phyloP scores from a whole-genome alignment of 805 yeast species.

The Lipomyces yamanashiensis region DNA sequence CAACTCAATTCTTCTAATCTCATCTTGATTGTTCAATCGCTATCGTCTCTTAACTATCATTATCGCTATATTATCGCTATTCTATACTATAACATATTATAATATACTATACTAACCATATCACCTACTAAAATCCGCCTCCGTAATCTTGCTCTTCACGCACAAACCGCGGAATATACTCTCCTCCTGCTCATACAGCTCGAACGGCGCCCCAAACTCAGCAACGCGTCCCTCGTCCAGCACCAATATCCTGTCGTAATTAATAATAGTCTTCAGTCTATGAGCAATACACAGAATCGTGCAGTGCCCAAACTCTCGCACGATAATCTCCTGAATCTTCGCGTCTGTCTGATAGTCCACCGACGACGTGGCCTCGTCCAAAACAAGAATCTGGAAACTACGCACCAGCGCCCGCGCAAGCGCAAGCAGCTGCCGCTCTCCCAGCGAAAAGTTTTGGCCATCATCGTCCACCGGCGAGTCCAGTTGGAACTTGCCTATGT shows the following conservation, averaged over 20 bases:
- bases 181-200: slow-evolving; percentile 49
- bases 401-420: slow-evolving; percentile 74
- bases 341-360: slow-evolving; percentile 77
- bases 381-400: slow-evolving; percentile 60
- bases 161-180: slow-evolving; percentile 59
- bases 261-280: slow-evolving; percentile 71
- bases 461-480: slow-evolving; percentile 66
- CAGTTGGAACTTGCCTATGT: slow-evolving; percentile 60
- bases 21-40: no score
- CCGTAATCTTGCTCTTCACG: slow-evolving; percentile 51
- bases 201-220: slow-evolving; percentile 69
- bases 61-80: neutral
- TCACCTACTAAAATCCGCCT: slow-evolving; percentile 51
- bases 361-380: slow-evolving; percentile 79
- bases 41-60: neutral
- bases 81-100: no score
- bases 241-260: slow-evolving; percentile 78
- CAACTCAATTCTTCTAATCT: no score
- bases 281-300: slow-evolving; percentile 78
- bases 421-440: slow-evolving; percentile 72
- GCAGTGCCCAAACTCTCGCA: slow-evolving; percentile 60
- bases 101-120: neutral
- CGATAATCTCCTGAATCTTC: slow-evolving; percentile 64
- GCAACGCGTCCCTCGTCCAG: slow-evolving; percentile 78
- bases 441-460: slow-evolving; percentile 71